Base-by-base conservation (phyloP, 805 yeast species). In the Metschnikowia cerradonensis region DNA sequence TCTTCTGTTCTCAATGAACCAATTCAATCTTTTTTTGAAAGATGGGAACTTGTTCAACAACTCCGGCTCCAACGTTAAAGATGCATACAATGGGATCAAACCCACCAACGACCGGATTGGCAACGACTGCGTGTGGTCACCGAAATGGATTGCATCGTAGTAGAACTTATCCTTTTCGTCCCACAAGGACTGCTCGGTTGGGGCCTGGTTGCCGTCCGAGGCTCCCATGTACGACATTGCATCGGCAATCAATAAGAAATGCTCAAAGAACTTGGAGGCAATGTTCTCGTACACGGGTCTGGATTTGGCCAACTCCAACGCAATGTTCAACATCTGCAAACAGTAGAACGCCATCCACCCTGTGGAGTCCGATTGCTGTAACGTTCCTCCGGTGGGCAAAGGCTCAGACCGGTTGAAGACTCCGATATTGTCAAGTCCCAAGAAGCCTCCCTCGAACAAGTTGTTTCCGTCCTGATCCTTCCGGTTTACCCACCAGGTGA, bases 301-400 rank as follows among this genome's bases (percentile, higher is more conserved):
- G 44, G 84, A 82, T 65, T 87, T 89, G 19, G 97, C 92, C 60
- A 90, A 78, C 67, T 91, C 97, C 55, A 90, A 77, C 0, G 97
- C 91, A 64, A 91, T 91, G 67, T 89, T 90, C 68, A 91, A 79
- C 97, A 90, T 90, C 64, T 87, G 91, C 61, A 91, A 75, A 31
- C 87, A 81, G 71, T 86, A 90, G 72, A 92, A 90, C 0, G 96
- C 97, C 94, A 90, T 88, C 97, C 97, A 90, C 30, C 97, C 97
- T 10, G 97, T 91, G 14, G 96, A 87, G 69, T 90, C 97, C 0
- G 97, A 96, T 68, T 90, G 97, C 64, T 89, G 95, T 56, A 90
- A 76, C 35, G 78, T 80, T 45, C 96, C 96, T 37, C 96, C 96
- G 1, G 95, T 88, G 37, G 97, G 97, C 60, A 88, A 74, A 1